Conservation (phyloP, 2,329 filamentous ascomycete genomes). For the Talaromyces sp. region DNA sequence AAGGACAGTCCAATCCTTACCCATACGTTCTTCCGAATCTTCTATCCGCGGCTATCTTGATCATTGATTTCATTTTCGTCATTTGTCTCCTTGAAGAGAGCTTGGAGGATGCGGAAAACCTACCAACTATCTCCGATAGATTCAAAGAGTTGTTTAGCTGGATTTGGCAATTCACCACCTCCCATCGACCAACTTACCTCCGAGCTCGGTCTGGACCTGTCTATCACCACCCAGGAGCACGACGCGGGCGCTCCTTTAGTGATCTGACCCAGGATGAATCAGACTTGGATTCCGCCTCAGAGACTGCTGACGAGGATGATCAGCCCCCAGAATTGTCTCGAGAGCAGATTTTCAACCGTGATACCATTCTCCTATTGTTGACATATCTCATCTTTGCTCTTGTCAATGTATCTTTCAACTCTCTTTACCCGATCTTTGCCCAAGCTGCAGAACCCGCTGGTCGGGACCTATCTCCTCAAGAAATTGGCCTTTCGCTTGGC, state of each 20-base stretch:
- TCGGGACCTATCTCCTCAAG: conserved; percentile 69
- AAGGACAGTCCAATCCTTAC: conserved; percentile 57
- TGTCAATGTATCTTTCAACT: conserved; percentile 92
- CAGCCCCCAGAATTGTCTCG: conserved; percentile 50
- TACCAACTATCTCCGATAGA: conserved; percentile 61
- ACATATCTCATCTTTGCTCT: conserved; percentile 94
- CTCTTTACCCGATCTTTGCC: conserved; percentile 89
- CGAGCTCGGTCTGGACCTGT: conserved; percentile 36
- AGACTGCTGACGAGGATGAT: conserved; percentile 38
- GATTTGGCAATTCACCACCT: conserved; percentile 67
- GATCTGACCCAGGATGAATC: conserved; percentile 40
- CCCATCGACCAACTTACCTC: conserved; percentile 60
- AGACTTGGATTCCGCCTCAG: conserved; percentile 47
- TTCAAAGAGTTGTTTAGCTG: conserved; percentile 63
- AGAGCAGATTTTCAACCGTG: conserved; percentile 69
- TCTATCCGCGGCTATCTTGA: conserved; percentile 69
- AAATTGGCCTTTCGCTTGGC: conserved; percentile 81
- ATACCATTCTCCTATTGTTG: conserved; percentile 75
- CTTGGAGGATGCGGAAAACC: conserved; percentile 62
- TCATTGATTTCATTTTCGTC: conserved; percentile 70
- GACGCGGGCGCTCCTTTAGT: conserved; percentile 14
- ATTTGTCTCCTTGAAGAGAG: conserved; percentile 86
- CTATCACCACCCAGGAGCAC: conserved; percentile 20
- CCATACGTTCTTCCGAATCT: conserved; percentile 87
- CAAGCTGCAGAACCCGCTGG: conserved; percentile 73